A percentile compares a stretch with the other conserved stretches of the same genome.
These are phyloP conservation scores for Bifiguratus adelaidae DNA, from an alignment of 192 early-diverging fungal species.

Conservation along the genomic window DNA sequence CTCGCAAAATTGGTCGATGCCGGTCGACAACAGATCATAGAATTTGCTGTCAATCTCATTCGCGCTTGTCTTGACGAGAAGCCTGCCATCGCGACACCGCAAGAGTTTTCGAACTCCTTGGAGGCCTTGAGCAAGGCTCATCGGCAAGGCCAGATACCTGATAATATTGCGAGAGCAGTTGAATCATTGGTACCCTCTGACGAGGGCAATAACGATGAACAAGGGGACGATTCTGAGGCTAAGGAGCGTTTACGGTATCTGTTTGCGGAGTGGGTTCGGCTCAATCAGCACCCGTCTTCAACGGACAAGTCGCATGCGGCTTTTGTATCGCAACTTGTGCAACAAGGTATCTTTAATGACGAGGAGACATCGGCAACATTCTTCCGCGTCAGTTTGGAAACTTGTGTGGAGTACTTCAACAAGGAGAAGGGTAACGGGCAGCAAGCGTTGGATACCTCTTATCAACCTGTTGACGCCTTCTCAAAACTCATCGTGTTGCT, in stretches of 20 bases:
- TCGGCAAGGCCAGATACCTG: constrained; percentile 51
- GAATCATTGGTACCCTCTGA: no score
- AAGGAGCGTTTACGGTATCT: no score
- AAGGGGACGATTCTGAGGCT: no score
- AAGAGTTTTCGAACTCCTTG: constrained; percentile 59
- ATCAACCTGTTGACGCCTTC: constrained; percentile 89
- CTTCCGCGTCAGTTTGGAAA: constrained; percentile 83
- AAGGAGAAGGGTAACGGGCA: constrained; percentile 39
- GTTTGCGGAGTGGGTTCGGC: constrained; percentile 78
- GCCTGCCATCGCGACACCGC: constrained; percentile 29
- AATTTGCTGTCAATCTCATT: constrained; percentile 70
- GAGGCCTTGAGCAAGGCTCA: constrained; percentile 60
- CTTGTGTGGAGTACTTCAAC: constrained; percentile 66
- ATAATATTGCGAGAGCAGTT: constrained; percentile 24
- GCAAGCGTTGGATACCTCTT: constrained; percentile 33
- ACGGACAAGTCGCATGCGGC: constrained; percentile 55
- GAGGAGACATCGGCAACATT: constrained; percentile 77
- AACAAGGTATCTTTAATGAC: constrained; percentile 64
- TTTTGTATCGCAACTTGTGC: constrained; percentile 53
- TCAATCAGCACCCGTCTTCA: constrained; percentile 59
- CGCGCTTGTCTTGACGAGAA: constrained; percentile 55
- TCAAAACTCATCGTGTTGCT: constrained; percentile 78
- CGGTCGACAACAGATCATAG: constrained; percentile 54
- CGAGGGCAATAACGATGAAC: no score
- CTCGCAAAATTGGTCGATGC: constrained; percentile 78